Conservation (phyloP, 768 basidiomycete genomes). For the Lentinula aciculospora region DNA sequence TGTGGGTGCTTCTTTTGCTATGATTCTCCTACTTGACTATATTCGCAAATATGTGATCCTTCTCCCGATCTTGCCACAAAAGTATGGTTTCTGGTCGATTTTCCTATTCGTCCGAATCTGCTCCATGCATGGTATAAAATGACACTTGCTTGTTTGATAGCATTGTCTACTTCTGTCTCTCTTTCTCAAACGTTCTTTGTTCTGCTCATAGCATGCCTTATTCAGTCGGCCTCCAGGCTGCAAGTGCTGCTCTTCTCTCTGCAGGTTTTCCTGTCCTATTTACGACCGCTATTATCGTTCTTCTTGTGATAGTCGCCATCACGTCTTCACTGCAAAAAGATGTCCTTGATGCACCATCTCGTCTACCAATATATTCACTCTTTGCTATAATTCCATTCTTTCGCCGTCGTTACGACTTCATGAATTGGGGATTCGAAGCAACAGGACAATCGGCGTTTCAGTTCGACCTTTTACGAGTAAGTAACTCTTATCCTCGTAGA, state of each 20-base stretch:
- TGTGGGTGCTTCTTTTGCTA: not conserved
- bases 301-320: slow-evolving; percentile 39
- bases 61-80: slow-evolving; percentile 1
- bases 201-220: slow-evolving; percentile 38
- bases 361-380: slow-evolving; percentile 53
- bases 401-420: slow-evolving; percentile 62
- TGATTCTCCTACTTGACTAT: not conserved
- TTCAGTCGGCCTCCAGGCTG: slow-evolving; percentile 43
- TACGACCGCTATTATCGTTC: slow-evolving; percentile 39
- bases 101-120: not conserved
- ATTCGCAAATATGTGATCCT: not conserved
- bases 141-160: slow-evolving; percentile 1
- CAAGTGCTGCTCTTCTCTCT: slow-evolving; percentile 43
- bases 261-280: slow-evolving; percentile 45
- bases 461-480: slow-evolving; percentile 62
- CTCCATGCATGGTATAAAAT: slow-evolving; percentile 5
- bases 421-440: slow-evolving; percentile 65
- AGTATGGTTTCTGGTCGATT: not conserved
- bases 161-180: not conserved
- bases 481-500: slow-evolving; percentile 20
- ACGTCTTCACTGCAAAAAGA: slow-evolving; percentile 44
- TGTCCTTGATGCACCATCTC: slow-evolving; percentile 44
- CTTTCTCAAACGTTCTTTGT: slow-evolving; percentile 29
- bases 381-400: slow-evolving; percentile 66
- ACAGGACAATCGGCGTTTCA: slow-evolving; percentile 64